phyloP scores from a whole-genome alignment of 1,139 yeast genomes.

The Kazachstania sp. region DNA sequence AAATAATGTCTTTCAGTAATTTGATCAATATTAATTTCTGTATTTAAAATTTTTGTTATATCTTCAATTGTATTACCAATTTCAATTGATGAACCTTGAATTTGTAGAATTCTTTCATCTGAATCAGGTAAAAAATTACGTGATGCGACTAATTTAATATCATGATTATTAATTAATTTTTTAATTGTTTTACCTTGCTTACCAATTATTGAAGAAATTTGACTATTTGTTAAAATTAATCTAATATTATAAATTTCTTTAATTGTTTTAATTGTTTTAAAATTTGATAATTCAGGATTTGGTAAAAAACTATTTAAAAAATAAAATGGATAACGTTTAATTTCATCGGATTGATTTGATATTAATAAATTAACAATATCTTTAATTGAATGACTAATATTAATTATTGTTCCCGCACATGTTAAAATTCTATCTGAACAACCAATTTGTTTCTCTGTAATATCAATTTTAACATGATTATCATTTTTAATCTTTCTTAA shows the following conservation, averaged over 20 bases:
- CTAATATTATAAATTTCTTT: conserved; percentile 37
- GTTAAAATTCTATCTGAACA: conserved; percentile 78
- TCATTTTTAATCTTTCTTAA: conserved; percentile 44
- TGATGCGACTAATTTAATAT: conserved; percentile 76
- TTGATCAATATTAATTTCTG: conserved; percentile 8
- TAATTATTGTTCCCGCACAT: conserved; percentile 65
- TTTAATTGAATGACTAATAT: conserved; percentile 61
- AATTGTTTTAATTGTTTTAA: conserved; percentile 14
- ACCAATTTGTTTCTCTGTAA: conserved; percentile 73
- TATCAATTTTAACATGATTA: conserved; percentile 66
- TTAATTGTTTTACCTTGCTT: conserved; percentile 75
- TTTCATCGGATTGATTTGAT: conserved; percentile 7
- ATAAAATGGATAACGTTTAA: conserved; percentile 18
- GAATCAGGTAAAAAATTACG: conserved; percentile 75
- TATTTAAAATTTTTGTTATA: conserved; percentile 17
- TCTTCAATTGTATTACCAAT: conserved; percentile 59
- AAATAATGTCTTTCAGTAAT: conserved; percentile 17
- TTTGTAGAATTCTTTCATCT: conserved; percentile 77
- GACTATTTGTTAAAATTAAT: conserved; percentile 70
- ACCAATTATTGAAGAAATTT: conserved; percentile 86
- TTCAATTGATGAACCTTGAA: conserved; percentile 67
- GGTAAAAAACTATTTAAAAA: conserved; percentile 27
- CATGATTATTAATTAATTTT: conserved; percentile 56
- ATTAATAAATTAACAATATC: conserved; percentile 57
- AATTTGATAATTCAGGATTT: conserved; percentile 20